These are phyloP conservation scores for Fusarium domesticum DNA, from an alignment of 2,329 filamentous ascomycete species.

Conservation along the genomic window DNA sequence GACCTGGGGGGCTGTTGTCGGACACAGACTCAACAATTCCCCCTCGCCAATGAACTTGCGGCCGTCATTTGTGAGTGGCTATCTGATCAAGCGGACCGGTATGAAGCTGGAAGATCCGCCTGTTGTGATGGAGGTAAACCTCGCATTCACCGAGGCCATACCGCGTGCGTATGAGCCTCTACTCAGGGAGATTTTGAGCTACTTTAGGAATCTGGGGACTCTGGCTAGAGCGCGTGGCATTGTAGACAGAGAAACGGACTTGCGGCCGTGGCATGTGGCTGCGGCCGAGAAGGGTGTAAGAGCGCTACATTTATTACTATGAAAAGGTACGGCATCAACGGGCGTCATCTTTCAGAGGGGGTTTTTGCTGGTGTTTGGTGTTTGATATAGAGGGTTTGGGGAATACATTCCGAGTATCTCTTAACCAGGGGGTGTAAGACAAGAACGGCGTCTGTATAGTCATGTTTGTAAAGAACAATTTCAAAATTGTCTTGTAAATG, in stretches of 20 bases:
- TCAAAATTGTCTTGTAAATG: no score
- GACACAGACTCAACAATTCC: slow-evolving; percentile 62
- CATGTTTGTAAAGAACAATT: no score
- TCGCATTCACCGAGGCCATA: slow-evolving; percentile 54
- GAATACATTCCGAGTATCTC: no score
- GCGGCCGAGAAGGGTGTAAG: slow-evolving; percentile 66
- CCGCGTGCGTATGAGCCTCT: slow-evolving; percentile 59
- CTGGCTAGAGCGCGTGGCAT: slow-evolving; percentile 65
- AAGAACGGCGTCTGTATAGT: no score
- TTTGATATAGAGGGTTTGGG: no score
- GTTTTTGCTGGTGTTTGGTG: slow-evolving; percentile 16
- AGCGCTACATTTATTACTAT: slow-evolving; percentile 64
- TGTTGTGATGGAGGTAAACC: slow-evolving; percentile 60
- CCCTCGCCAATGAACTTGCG: slow-evolving; percentile 52
- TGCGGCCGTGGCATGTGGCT: slow-evolving; percentile 76
- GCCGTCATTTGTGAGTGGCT: slow-evolving; percentile 60
- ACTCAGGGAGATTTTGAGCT: slow-evolving; percentile 66
- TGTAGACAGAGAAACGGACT: slow-evolving; percentile 55
- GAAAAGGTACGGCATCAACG: slow-evolving; percentile 28
- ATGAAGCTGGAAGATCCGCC: slow-evolving; percentile 55
- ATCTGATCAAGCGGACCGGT: slow-evolving; percentile 62
- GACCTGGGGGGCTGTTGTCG: slow-evolving; percentile 70
- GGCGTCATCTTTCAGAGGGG: slow-evolving; percentile 14
- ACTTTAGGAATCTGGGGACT: slow-evolving; percentile 66
- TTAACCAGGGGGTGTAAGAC: no score